phyloP scores from a whole-genome alignment of 2,329 filamentous ascomycete genomes.

The Alternaria sp. region DNA sequence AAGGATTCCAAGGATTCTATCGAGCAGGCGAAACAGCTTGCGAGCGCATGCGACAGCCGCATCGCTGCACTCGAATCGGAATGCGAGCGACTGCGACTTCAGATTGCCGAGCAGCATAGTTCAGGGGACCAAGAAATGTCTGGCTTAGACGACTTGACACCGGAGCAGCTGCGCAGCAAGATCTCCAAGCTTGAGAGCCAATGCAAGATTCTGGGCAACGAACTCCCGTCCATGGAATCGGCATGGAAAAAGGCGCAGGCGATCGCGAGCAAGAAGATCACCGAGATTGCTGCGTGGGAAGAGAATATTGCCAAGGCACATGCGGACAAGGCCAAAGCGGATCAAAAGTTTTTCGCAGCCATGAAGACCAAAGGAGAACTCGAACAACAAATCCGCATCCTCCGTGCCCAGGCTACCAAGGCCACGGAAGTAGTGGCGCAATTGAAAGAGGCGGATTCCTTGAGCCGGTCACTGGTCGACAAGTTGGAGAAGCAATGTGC shows the following conservation, averaged over 20 bases:
- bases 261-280: constrained; percentile 83
- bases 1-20: constrained; percentile 75
- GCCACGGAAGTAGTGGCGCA: constrained; percentile 93
- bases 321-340: constrained; percentile 93
- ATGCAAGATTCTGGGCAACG: constrained; percentile 82
- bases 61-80: constrained; percentile 85
- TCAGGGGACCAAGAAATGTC: constrained; percentile 32
- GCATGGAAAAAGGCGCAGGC: constrained; percentile 90
- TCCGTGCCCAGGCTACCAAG: constrained; percentile 84
- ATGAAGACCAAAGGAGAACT: constrained; percentile 92
- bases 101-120: constrained; percentile 57
- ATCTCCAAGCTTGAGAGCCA: constrained; percentile 79
- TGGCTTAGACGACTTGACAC: constrained; percentile 64
- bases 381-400: constrained; percentile 77
- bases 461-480: constrained; percentile 75
- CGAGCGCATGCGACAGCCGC: constrained; percentile 77
- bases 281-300: constrained; percentile 76
- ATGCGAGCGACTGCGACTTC: constrained; percentile 70
- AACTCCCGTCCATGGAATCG: constrained; percentile 86
- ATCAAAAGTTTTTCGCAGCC: constrained; percentile 96
- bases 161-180: constrained; percentile 76
- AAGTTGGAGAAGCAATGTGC: constrained; percentile 91
- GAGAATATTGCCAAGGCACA: constrained; percentile 76
- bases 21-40: constrained; percentile 79
- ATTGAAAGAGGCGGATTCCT: constrained; percentile 86